Base-by-base conservation (phyloP, 352 stramenopile genomes). In the Phytophthora pisi region DNA sequence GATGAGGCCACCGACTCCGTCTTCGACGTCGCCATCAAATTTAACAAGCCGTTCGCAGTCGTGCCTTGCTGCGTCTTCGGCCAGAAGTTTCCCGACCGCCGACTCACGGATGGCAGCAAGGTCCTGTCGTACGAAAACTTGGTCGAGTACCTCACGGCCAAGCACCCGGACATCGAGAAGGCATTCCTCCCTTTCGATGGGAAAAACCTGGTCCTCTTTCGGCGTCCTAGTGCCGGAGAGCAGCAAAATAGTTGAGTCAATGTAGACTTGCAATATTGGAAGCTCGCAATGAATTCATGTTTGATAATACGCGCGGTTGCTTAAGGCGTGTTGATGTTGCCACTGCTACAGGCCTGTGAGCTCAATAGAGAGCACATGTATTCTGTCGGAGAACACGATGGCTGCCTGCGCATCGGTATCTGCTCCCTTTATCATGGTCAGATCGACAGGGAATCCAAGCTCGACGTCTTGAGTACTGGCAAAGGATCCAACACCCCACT, bases 1-100 rank as follows among this genome's bases (percentile, higher is more conserved):
- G 96, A 99, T 69, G 92, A 97, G 66, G 97, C 97, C 5, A 99
- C 97, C 0, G 97, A 99, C 66, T 82, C 88, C 4, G 98, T 99
- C 67, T 82, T 99, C 2, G 91, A 99, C 71, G 80, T 94, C 20
- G 96, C 96, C 4, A 68, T 98, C 26, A 52, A 77, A 51, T 90
- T 93, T 64, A 70, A 88, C 58, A 98, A 98, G 60, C 89, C 96
- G 0, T 99, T 99, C 77, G 93, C 96, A 2, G 81, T 99, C 9
- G 95, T 98, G n/a, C 97, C 97, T 0, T 99, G 97, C 64, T 99
- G 96, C 67, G 96, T 99, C 11, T 98, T 98, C 73, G 88, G 89
- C 4, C 88, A 90, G 24, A 81, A 94, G 60, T 99, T 98, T 81
- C 92, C 91, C 5, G 47, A 86, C 20, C 84, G 84, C 6, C 81